Percentiles rank a stretch among this genome's conserved stretches.
phyloP scores from a whole-genome alignment of 2,329 filamentous ascomycete genomes.

The Ophiostoma ulmi region DNA sequence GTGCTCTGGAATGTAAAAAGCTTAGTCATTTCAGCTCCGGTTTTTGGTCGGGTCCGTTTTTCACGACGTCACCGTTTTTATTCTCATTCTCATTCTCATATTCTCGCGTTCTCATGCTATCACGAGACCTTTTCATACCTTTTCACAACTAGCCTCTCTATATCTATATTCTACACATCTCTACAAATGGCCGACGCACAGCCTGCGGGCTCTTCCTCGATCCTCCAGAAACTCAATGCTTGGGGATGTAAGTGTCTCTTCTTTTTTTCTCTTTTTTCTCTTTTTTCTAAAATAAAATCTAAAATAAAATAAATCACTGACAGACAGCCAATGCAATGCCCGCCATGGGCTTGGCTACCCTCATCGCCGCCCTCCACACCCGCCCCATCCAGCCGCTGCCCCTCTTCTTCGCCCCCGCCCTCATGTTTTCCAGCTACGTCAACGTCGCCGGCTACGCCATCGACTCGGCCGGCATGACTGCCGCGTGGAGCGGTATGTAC shows the following conservation, averaged over 20 bases:
- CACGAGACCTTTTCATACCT: too few species aligned
- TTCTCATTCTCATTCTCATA: too few species aligned
- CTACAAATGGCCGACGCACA: not conserved
- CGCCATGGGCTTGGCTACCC: constrained; percentile 51
- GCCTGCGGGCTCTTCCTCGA: constrained; percentile 19
- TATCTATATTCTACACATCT: too few species aligned
- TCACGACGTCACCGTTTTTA: not conserved
- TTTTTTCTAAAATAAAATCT: too few species aligned
- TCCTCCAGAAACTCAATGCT: constrained; percentile 27
- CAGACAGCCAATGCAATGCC: constrained; percentile 49
- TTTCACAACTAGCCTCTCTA: too few species aligned
- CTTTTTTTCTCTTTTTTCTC: not conserved
- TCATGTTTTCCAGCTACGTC: constrained; percentile 54
- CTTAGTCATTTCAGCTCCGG: constrained; percentile 1
- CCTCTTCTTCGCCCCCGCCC: constrained; percentile 47
- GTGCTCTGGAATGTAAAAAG: not conserved
- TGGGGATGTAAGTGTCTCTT: constrained; percentile 29
- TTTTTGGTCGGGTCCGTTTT: not conserved
- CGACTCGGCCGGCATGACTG: constrained; percentile 51
- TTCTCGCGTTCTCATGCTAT: too few species aligned
- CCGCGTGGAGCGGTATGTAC: constrained; percentile 55
- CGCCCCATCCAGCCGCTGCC: constrained; percentile 50
- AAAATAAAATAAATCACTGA: too few species aligned
- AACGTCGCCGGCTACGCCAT: constrained; percentile 56
- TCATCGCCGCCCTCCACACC: constrained; percentile 52